Conservation (phyloP, 2,329 filamentous ascomycete species). For the Ophiognomonia clavigignenti-juglandacearum region DNA sequence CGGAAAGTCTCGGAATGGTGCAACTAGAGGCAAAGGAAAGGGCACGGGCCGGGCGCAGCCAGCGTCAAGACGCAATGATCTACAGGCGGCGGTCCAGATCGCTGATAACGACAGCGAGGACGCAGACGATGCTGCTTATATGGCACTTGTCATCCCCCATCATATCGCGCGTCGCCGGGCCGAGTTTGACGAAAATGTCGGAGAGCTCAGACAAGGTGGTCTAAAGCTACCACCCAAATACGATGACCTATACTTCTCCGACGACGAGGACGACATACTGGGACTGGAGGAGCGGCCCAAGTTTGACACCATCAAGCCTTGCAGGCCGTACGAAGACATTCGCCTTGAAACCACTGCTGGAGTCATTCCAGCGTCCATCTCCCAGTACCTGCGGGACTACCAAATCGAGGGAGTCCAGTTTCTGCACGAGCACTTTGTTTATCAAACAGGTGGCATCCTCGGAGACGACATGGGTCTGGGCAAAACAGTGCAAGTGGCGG, state of each 20-base stretch:
- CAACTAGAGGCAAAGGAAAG: slow-evolving; percentile 33
- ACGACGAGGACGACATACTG: slow-evolving; percentile 50
- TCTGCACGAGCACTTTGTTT: slow-evolving; percentile 83
- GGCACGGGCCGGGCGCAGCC: slow-evolving; percentile 20
- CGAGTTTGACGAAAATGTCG: slow-evolving; percentile 61
- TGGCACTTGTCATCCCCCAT: slow-evolving; percentile 54
- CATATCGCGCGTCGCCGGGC: slow-evolving; percentile 66
- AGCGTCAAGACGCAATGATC: not conserved
- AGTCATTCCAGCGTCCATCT: slow-evolving; percentile 80
- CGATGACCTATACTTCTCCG: slow-evolving; percentile 70
- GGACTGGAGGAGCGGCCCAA: slow-evolving; percentile 56
- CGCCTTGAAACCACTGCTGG: slow-evolving; percentile 70
- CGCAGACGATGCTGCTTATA: slow-evolving; percentile 26
- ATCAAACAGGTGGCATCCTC: slow-evolving; percentile 83
- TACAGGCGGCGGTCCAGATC: not conserved
- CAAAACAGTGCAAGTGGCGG: slow-evolving; percentile 94
- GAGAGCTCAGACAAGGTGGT: slow-evolving; percentile 59
- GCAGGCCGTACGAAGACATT: slow-evolving; percentile 69
- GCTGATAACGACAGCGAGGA: slow-evolving; percentile 5
- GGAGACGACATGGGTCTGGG: slow-evolving; percentile 98
- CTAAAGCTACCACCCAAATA: slow-evolving; percentile 75
- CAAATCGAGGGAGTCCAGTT: slow-evolving; percentile 83
- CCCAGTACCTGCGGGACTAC: slow-evolving; percentile 88
- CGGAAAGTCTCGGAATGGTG: no score
- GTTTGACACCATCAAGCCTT: slow-evolving; percentile 61